A percentile compares a stretch with the other conserved stretches of the same genome.
Evolutionary conservation across 208 protist genomes (phyloP).

Genomic region (Trypanosoma brucei): DNA sequence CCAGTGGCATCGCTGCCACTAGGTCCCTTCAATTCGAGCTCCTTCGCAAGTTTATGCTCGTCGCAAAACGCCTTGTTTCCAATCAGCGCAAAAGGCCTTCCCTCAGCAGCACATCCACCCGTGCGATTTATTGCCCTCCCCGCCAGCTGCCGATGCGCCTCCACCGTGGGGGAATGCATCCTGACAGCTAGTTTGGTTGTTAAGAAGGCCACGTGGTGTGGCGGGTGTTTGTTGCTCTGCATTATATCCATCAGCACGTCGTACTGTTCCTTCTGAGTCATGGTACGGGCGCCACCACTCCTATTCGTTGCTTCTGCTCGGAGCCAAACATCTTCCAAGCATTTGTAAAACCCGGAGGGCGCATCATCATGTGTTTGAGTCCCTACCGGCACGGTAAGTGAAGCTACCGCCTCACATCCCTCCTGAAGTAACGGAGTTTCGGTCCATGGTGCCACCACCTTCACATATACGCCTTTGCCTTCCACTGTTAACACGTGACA

Average conservation of each 20-base stretch:
- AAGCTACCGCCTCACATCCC: conserved; percentile 48
- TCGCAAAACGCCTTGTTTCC: conserved; percentile 14
- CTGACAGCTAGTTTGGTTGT: conserved; percentile 45
- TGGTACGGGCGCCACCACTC: conserved; percentile 11
- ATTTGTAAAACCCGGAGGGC: conserved; percentile 31
- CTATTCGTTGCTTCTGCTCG: neutral
- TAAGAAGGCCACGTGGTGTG: conserved; percentile 24
- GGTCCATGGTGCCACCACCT: conserved; percentile 53
- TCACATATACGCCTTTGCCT: conserved; percentile 40
- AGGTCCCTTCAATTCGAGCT: neutral
- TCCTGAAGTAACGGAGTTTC: conserved; percentile 63
- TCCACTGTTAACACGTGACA: neutral
- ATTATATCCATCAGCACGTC: conserved; percentile 17
- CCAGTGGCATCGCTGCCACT: neutral
- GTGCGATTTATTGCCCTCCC: conserved; percentile 11
- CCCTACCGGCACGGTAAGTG: conserved; percentile 14
- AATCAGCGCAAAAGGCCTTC: conserved; percentile 20
- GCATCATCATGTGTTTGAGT: neutral
- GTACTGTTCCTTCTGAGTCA: conserved; percentile 42
- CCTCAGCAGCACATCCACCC: conserved; percentile 16
- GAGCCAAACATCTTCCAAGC: conserved; percentile 36
- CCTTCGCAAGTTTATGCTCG: conserved; percentile 3
- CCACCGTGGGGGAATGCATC: conserved; percentile 53
- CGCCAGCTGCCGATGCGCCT: conserved; percentile 55
- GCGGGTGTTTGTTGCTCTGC: neutral